These are phyloP conservation scores for Wickerhamiella spandovensis DNA, from an alignment of 805 yeast species.

Conservation along the genomic window DNA sequence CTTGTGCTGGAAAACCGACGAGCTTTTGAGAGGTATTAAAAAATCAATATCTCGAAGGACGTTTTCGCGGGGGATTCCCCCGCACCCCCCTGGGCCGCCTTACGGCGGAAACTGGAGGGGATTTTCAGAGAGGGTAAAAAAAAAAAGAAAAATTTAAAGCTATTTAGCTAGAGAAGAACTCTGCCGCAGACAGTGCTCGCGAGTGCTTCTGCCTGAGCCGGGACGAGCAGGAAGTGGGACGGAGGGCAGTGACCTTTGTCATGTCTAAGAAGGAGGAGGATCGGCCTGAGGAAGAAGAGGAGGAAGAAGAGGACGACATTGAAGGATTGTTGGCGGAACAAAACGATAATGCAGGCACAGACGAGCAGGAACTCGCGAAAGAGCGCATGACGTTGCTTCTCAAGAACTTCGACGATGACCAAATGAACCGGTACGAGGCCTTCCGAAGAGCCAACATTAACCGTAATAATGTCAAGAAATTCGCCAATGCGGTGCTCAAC, in stretches of 20 bases:
- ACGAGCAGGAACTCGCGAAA: slow-evolving; percentile 20
- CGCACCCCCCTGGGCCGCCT: too few relatives aligned
- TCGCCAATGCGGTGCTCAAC: slow-evolving; percentile 65
- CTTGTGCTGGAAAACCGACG: too few relatives aligned
- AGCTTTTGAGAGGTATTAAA: too few relatives aligned
- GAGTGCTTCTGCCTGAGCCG: too few relatives aligned
- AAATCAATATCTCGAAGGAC: too few relatives aligned
- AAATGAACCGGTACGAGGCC: slow-evolving; percentile 76
- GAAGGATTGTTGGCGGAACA: not conserved
- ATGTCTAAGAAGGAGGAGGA: not conserved
- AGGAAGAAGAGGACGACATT: slow-evolving; percentile 2
- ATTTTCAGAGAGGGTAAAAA: too few relatives aligned
- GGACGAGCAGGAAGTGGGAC: too few relatives aligned
- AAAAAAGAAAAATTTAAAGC: too few relatives aligned
- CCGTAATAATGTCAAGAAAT: slow-evolving; percentile 62
- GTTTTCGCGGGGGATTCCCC: too few relatives aligned
- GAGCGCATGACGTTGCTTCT: slow-evolving; percentile 38
- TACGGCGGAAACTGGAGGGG: too few relatives aligned
- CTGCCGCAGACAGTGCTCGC: too few relatives aligned
- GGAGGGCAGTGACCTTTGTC: not conserved
- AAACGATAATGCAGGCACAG: not conserved
- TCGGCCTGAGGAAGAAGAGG: not conserved
- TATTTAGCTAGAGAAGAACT: too few relatives aligned
- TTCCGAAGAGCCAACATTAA: slow-evolving; percentile 67
- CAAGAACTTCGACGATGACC: slow-evolving; percentile 64